Evolutionary conservation across 2,329 filamentous ascomycete genomes (phyloP).

Genomic region (Claviceps africana): DNA sequence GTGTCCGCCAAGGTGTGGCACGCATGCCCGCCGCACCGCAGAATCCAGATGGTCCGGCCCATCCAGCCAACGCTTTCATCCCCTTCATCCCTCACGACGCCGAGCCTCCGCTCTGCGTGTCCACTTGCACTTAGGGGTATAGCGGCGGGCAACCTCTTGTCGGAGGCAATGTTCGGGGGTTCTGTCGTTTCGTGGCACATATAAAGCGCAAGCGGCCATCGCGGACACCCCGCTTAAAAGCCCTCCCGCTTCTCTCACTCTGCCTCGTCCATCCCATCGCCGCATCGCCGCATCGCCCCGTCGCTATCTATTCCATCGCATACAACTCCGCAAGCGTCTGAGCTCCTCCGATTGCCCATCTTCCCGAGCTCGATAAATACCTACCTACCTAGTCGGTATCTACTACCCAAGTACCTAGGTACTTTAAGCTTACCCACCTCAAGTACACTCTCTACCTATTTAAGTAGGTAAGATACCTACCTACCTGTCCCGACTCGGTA

Average conservation of each 20-base stretch:
- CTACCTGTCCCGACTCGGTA: no score
- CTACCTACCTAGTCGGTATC: no score
- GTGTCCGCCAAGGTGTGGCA: constrained; percentile 7
- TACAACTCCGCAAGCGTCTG: no score
- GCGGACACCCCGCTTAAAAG: constrained; percentile 1
- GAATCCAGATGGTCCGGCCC: constrained; percentile 4
- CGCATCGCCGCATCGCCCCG: no score
- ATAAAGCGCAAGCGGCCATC: constrained; percentile 4
- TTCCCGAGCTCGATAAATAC: no score
- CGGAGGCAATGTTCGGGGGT: constrained; percentile 1
- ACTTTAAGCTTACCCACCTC: not conserved
- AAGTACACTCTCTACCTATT: no score
- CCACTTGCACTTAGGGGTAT: constrained; percentile 46
- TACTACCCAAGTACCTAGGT: no score
- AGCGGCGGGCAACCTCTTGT: constrained; percentile 18
- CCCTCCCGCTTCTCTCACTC: not conserved
- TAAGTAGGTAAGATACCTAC: not conserved
- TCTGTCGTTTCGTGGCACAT: constrained; percentile 3
- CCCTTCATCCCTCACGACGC: constrained; percentile 2
- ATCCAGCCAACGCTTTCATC: constrained; percentile 7
- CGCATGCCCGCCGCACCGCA: constrained; percentile 1
- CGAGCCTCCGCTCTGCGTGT: constrained; percentile 18
- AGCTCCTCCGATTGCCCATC: no score
- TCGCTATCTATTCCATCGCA: not conserved
- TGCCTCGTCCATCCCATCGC: not conserved